Evolutionary conservation across 345 rosid genomes (phyloP), one percentile per base, ranked within the genome.

Genomic region (Mallotus nudiflorus): DNA sequence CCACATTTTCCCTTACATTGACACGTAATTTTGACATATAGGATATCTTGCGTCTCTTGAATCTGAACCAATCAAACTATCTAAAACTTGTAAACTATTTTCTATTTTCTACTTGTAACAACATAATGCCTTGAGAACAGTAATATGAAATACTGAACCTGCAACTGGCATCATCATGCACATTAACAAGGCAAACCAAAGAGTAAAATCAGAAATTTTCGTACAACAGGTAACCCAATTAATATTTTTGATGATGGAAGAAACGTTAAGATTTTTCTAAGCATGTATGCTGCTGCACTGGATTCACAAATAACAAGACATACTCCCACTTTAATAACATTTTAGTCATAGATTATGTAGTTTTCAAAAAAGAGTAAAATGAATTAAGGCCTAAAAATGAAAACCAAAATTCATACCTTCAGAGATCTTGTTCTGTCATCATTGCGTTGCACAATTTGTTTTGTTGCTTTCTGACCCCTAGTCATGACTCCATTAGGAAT

Each of bases 361-460:
- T 29, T 59, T 49, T 51, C n/a, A 71, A 62, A 5, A 27, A 40
- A 63, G 22, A 60, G 24, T 29, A 67, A 57, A 27, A 16, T 4
- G 35, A 67, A 31, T 52, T 16, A 16, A 45, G 64, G 56, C 40
- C 5, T 11, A 20, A 44, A 49, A 40, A 57, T 9, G 5, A 76
- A 1, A 39, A 58, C 44, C 20, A 67, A 70, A 31, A 67, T n/a
- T 16, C 16, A 29, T 82, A 88, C 93, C 90, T 84, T 82, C 42
- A 63, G 73, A 69, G 55, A 57, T 29, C 67, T 39, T 59, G 77
- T 65, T 64, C 56, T 63, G 53, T 68, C 70, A 29, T 59, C 73
- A 50, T 74, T 77, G 25, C 22, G 69, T 29, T 72, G 69, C 73
- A 68, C 19, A 46, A 67, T 60, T 40, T 53, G 77, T 53, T 67